Evolutionary conservation across 176 grass and related monocot species (phyloP), one percentile per base, ranked within the genome.

Genomic region (Triticum turgidum): DNA sequence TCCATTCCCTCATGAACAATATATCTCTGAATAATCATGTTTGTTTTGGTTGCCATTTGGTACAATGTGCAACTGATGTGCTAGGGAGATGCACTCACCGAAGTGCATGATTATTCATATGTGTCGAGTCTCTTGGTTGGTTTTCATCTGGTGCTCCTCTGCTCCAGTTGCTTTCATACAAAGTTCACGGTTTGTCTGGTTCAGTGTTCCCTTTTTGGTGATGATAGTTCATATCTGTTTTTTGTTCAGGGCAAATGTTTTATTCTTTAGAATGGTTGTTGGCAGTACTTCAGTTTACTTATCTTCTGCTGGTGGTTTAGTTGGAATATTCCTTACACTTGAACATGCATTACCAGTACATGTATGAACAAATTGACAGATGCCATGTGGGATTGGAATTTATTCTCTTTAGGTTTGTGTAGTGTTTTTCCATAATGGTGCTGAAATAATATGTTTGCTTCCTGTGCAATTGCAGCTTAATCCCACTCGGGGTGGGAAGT

Each of bases 401-500:
- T n/a, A 24, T 37, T 72, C 24, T 62, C 1, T 73, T 27, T 18
- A 58, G 17, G 4, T 74, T 35, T 37, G 1, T 82, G 29, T 35
- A 51, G 52, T 22, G 10, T 74, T 58, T 21, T 74, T 62, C 35
- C 3, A 9, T 30, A 33, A 59, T 27, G 15, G 34, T 21, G 51
- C 10, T 35, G 27, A 25, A 51, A 9, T 51, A 37, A 85, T 2
- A 66, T 51, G 12, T 49, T 52, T 61, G 37, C 21, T 77, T 64
- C 54, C 24, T 88, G 13, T 83, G 56, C 18, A 64, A 67, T 83
- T 63, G 47, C 83, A 95, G 93, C 78, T 92, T 83, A 83, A 33
- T 25, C 83, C 88, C 76, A 77, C 70, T 35, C 72, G 91, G 70
- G 69, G 35, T 86, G 93, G 91, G 84, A 90, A 85, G 54, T 82